phyloP scores from a whole-genome alignment of 805 yeast genomes.

The Saturnispora kantuleensis region DNA sequence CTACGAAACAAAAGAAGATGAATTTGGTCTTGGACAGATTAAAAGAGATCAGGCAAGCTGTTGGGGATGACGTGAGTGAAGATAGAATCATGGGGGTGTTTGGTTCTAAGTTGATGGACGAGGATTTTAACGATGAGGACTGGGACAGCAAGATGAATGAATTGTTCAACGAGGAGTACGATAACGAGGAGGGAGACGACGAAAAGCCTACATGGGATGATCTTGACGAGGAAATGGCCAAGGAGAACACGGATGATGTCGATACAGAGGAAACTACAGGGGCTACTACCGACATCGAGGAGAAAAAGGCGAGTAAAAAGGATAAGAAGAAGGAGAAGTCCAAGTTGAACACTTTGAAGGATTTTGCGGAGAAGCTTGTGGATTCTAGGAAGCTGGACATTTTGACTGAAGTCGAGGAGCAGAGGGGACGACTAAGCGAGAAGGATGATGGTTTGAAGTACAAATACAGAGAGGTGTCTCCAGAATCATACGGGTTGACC shows the following conservation, averaged over 20 bases:
- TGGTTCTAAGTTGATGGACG: slow-evolving; percentile 68
- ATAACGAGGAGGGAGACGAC: slow-evolving; percentile 40
- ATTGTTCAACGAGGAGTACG: slow-evolving; percentile 77
- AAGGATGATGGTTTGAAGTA: slow-evolving; percentile 29
- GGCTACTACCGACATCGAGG: slow-evolving; percentile 32
- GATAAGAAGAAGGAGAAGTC: slow-evolving; percentile 48
- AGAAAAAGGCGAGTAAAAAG: slow-evolving; percentile 28
- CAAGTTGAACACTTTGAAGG: slow-evolving; percentile 50
- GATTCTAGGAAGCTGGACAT: slow-evolving; percentile 59
- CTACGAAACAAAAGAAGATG: slow-evolving; percentile 67
- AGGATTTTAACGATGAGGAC: slow-evolving; percentile 80
- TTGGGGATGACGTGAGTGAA: slow-evolving; percentile 55
- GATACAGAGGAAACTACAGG: slow-evolving; percentile 29
- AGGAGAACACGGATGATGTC: slow-evolving; percentile 13
- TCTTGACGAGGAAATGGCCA: slow-evolving; percentile 34
- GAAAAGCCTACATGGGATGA: slow-evolving; percentile 59
- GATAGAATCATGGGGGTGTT: slow-evolving; percentile 54
- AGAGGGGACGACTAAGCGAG: slow-evolving; percentile 47
- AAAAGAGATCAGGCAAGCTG: slow-evolving; percentile 52
- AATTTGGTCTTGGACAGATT: slow-evolving; percentile 69
- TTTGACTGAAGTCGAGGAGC: slow-evolving; percentile 59
- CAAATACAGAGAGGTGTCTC: slow-evolving; percentile 87
- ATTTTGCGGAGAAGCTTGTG: slow-evolving; percentile 69
- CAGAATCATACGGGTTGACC: slow-evolving; percentile 81
- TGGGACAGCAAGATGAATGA: slow-evolving; percentile 86